Evolutionary conservation across 2,329 filamentous ascomycete genomes (phyloP).

Genomic region (Dactylonectria macrodidyma): DNA sequence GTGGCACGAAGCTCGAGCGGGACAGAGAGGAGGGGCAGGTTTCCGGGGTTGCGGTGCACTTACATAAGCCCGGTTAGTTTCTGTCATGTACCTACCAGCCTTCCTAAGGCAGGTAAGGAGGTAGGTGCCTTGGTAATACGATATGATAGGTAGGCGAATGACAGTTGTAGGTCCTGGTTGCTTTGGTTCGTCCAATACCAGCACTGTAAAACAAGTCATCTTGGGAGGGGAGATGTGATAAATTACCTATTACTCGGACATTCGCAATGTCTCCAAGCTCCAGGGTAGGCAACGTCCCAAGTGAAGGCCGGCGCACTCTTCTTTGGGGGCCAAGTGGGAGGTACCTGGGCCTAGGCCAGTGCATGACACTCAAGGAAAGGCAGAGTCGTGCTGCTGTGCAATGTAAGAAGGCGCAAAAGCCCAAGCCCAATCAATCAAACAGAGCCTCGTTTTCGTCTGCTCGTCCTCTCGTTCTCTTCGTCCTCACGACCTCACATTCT

Average conservation of each 20-base stretch:
- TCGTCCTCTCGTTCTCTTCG: constrained; percentile 1
- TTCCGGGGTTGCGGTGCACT: not conserved
- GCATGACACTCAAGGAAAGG: not conserved
- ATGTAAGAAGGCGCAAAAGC: not conserved
- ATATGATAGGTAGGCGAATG: no score
- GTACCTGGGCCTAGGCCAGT: not conserved
- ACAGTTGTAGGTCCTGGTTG: no score
- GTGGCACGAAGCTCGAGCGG: not conserved
- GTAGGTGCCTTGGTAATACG: no score
- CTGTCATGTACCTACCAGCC: no score
- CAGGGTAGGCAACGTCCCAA: not conserved
- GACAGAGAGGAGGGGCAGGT: not conserved
- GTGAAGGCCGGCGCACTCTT: not conserved
- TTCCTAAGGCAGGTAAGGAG: no score
- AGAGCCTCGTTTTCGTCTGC: constrained; percentile 3
- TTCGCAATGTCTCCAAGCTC: not conserved
- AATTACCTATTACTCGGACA: no score
- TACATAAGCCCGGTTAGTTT: not conserved
- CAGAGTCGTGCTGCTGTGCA: not conserved
- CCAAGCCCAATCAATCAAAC: constrained; percentile 7
- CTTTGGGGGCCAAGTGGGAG: constrained; percentile 6
- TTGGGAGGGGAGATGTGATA: not conserved
- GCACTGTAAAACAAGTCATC: not conserved
- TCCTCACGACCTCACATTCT: not conserved
- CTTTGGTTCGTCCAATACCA: not conserved